Evolutionary conservation across 1,284 basidiomycete species (phyloP), one percentile per base, ranked within the genome.

Genomic region (Boletus semigastroideus): DNA sequence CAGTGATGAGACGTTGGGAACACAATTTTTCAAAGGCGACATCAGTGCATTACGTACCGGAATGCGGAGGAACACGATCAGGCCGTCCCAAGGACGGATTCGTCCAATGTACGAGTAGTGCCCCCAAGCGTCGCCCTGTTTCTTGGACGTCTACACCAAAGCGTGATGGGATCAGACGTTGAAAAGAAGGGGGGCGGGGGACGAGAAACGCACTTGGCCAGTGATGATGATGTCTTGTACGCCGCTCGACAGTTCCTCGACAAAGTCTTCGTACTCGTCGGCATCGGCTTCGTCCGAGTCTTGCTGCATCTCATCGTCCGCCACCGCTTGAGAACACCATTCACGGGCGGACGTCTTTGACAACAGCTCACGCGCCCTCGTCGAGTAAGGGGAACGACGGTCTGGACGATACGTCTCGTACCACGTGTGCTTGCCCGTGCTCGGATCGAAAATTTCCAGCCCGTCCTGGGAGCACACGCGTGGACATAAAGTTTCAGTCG

Each of bases 191-290:
- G 50, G 48, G 27, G 42, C 14, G 20, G 36, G 44, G 19, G 37
- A 36, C 37, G 17, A 42, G 20, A 36, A 49, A 61, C 74, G 28
- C 44, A 77, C 76, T 62, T 76, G 67, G 34, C 78, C 79, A 12
- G 76, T 78, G 48, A 79, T 66, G 50, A 82, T 64, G 34, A 80
- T 77, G 57, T 79, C 79, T 40, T 65, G 66, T 16, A 80, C 67
- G 31, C 73, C 73, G 56, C 72, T 75, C 4, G 60, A 53, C 6
- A 56, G 49, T 46, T 72, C 67, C 60, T 68, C 66, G 16, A 71
- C 65, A 10, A 63, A 66, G 58, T 74, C 71, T 46, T 67, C 66
- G 40, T 69, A 72, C 48, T 72, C 69, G 11, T 72, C 71, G 12
- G 6, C 69, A 10, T 72, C 71, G 12, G 6, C 53, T 4, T 71